Conservation (phyloP, 1,284 basidiomycete species). For the Sanguinoderma infundibulare region DNA sequence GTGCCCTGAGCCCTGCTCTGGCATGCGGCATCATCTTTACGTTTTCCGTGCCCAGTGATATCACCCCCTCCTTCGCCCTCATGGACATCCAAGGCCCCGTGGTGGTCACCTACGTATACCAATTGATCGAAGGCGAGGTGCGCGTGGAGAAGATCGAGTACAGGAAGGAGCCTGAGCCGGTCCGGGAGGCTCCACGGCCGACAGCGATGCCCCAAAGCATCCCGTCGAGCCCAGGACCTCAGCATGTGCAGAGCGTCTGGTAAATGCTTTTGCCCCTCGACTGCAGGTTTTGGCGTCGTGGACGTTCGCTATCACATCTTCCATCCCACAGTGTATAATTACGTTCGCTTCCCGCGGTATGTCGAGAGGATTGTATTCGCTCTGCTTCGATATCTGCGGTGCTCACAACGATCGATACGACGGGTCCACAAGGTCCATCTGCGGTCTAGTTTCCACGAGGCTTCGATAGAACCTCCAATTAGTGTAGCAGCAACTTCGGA, state of each 20-base stretch:
- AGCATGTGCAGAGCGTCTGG: slow-evolving; percentile 40
- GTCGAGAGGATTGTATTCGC: not conserved
- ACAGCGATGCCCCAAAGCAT: slow-evolving; percentile 52
- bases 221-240: slow-evolving; percentile 40
- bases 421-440: not conserved
- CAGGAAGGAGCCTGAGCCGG: slow-evolving; percentile 65
- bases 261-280: slow-evolving; percentile 16
- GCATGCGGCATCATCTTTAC: not conserved
- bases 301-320: not conserved
- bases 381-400: not conserved
- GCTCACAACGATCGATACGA: not conserved
- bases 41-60: slow-evolving; percentile 45
- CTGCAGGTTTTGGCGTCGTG: not conserved
- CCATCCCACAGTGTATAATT: not conserved
- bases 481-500: no score
- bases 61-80: slow-evolving; percentile 85
- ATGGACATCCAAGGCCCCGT: slow-evolving; percentile 96
- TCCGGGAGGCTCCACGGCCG: slow-evolving; percentile 36
- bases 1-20: slow-evolving; percentile 17
- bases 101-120: slow-evolving; percentile 95
- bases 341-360: not conserved
- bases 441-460: not conserved
- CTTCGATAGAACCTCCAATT: not conserved
- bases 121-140: slow-evolving; percentile 92
- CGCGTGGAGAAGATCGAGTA: slow-evolving; percentile 87